Conservation (phyloP, 116 monocot genomes). For the Dioscorea cayenensis region DNA sequence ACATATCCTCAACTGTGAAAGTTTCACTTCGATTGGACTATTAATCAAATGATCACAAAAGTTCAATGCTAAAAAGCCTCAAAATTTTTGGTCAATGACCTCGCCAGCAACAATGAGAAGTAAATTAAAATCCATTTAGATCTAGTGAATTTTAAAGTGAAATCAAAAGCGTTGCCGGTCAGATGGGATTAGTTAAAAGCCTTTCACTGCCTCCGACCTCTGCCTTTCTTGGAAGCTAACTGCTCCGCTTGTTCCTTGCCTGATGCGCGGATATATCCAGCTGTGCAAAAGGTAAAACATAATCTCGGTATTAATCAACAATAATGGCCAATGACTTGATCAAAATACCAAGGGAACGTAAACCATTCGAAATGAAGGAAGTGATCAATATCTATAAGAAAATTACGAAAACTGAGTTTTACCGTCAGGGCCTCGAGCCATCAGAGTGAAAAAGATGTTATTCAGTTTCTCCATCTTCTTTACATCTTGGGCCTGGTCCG, state of each 20-base stretch:
- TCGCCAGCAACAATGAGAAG: neutral
- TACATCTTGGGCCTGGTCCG: slow-evolving; percentile 66
- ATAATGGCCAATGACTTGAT: neutral
- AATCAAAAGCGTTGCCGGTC: neutral
- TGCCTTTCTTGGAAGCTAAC: slow-evolving; percentile 52
- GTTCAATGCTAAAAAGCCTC: too few relatives aligned
- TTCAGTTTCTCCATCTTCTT: slow-evolving; percentile 81
- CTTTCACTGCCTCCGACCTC: slow-evolving; percentile 52
- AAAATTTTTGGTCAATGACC: neutral
- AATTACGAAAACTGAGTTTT: neutral
- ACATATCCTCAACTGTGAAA: too few relatives aligned
- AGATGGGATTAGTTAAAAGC: too few relatives aligned
- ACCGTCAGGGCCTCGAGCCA: slow-evolving; percentile 70
- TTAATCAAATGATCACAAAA: too few relatives aligned
- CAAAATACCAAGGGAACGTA: neutral
- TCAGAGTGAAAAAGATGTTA: slow-evolving; percentile 68
- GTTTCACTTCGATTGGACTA: too few relatives aligned
- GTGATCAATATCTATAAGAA: neutral
- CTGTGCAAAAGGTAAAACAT: slow-evolving; percentile 23
- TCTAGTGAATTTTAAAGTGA: neutral
- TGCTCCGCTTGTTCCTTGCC: slow-evolving; percentile 53
- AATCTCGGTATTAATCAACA: too few relatives aligned
- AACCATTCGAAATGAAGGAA: too few relatives aligned
- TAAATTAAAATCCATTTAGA: neutral
- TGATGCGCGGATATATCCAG: slow-evolving; percentile 43